Evolutionary conservation across 768 basidiomycete genomes (phyloP).

Genomic region (Hypholoma fasciculare): DNA sequence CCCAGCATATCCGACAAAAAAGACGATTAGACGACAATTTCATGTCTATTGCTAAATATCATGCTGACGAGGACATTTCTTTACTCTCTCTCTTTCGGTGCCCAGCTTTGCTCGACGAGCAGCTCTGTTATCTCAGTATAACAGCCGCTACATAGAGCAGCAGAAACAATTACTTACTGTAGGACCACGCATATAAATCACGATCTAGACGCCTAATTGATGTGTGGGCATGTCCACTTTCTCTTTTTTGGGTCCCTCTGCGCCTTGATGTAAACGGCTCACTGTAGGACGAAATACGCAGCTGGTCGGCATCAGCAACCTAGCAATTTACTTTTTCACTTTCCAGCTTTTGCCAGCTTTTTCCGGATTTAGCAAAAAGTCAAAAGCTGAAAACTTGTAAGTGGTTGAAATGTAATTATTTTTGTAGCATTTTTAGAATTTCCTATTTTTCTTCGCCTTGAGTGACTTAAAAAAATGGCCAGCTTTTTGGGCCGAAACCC

Average conservation of each 20-base stretch:
- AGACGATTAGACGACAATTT: conserved; percentile 23
- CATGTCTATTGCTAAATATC: neutral
- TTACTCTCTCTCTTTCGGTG: no score
- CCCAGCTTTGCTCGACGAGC: neutral
- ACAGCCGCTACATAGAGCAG: neutral
- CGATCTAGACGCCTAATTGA: conserved; percentile 12
- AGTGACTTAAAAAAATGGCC: no score
- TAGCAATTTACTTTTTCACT: no score
- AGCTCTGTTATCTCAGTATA: conserved; percentile 1
- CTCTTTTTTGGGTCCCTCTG: neutral
- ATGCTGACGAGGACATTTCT: neutral
- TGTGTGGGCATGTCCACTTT: neutral
- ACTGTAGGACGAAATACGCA: neutral
- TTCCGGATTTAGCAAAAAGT: no score
- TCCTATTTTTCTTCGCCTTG: no score
- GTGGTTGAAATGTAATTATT: no score
- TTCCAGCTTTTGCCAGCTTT: no score
- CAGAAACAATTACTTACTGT: conserved; percentile 13
- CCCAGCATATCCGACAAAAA: conserved; percentile 30
- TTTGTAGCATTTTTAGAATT: no score
- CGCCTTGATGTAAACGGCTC: neutral
- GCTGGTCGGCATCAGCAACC: no score
- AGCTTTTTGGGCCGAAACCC: no score
- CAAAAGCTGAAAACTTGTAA: no score
- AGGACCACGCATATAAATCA: conserved; percentile 11